A percentile compares a stretch with the other conserved stretches of the same genome.
Evolutionary conservation across 192 early-diverging fungal species (phyloP).

Genomic region (Phlyctochytrium arcticum): DNA sequence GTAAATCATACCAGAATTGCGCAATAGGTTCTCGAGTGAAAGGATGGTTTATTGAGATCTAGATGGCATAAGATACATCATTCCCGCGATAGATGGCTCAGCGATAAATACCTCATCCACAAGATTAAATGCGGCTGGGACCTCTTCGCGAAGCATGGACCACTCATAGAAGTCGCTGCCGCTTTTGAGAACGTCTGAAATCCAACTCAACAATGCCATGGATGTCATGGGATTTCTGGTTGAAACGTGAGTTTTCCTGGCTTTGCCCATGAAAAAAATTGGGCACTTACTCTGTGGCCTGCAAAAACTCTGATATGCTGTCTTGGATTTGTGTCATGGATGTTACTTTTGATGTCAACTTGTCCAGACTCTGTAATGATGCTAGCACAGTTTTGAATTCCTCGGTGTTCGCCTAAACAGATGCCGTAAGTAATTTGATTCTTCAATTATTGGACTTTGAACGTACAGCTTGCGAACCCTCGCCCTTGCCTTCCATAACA

Average conservation of each 20-base stretch:
- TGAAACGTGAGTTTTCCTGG: too few species aligned
- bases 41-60: background rate
- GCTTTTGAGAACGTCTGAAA: background rate
- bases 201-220: background rate
- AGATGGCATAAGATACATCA: background rate
- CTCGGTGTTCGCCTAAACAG: background rate
- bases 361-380: background rate
- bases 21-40: background rate
- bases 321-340: background rate
- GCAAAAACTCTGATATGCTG: background rate
- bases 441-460: too few species aligned
- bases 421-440: too few species aligned
- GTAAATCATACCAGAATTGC: background rate
- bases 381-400: background rate
- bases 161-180: background rate
- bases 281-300: background rate
- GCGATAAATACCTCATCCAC: background rate
- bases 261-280: too few species aligned
- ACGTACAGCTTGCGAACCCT: too few species aligned
- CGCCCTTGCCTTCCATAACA: background rate
- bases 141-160: background rate
- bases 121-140: background rate
- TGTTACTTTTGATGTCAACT: background rate
- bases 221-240: background rate
- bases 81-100: background rate